Conservation (phyloP, 495 filamentous ascomycete genomes). For the Xylaria nigripes region DNA sequence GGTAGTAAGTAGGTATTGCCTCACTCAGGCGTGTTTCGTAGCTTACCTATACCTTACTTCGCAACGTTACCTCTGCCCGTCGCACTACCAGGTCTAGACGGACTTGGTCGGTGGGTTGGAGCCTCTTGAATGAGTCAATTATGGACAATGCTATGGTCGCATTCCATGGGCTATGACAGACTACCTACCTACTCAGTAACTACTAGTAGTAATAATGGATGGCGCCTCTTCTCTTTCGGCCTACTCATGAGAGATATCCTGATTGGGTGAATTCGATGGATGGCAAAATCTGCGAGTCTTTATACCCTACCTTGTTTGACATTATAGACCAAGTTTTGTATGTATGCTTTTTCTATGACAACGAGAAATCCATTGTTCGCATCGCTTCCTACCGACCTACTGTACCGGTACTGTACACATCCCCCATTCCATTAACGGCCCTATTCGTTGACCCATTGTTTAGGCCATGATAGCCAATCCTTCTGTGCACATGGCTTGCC, state of each 20-base stretch:
- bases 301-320: neutral
- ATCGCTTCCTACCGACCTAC: too few species aligned
- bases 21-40: neutral
- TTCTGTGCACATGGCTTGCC: constrained; percentile 20
- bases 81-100: constrained; percentile 4
- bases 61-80: constrained; percentile 26
- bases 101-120: constrained; percentile 6
- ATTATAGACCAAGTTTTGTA: too few species aligned
- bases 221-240: neutral
- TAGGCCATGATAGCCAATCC: constrained; percentile 20
- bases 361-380: constrained; percentile 9
- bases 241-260: neutral
- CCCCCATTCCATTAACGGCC: constrained; percentile 7
- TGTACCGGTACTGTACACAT: neutral
- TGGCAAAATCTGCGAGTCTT: neutral
- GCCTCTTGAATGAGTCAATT: constrained; percentile 12
- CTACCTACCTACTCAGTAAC: neutral
- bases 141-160: constrained; percentile 6
- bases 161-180: neutral
- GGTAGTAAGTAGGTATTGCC: neutral
- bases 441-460: neutral
- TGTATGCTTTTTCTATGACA: neutral
- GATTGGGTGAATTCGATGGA: neutral
- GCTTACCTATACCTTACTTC: constrained; percentile 14
- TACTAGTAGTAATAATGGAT: too few species aligned